Percentiles rank a stretch among this genome's conserved stretches.
phyloP scores from a whole-genome alignment of 2,329 filamentous ascomycete genomes.

The Fonsecaea monophora region DNA sequence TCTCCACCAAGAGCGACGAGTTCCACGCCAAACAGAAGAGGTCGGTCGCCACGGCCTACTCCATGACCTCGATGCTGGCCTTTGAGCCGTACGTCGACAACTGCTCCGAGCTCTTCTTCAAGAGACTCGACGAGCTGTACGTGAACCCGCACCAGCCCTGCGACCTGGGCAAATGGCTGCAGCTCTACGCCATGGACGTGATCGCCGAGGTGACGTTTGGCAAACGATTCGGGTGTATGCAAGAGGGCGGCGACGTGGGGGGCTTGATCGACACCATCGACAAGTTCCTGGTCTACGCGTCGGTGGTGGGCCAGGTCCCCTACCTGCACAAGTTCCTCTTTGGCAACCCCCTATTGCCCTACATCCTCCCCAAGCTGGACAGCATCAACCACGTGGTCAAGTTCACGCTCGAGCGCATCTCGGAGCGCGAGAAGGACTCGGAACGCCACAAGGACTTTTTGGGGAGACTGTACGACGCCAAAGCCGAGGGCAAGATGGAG shows the following conservation, averaged over 20 bases:
- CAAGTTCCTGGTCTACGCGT: slow-evolving; percentile 33
- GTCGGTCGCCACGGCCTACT: slow-evolving; percentile 52
- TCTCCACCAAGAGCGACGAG: slow-evolving; percentile 18
- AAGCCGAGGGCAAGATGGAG: slow-evolving; percentile 9
- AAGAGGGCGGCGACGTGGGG: slow-evolving; percentile 75
- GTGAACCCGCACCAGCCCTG: slow-evolving; percentile 17
- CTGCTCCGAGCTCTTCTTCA: slow-evolving; percentile 26
- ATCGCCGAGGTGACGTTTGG: slow-evolving; percentile 53
- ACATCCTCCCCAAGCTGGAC: not conserved
- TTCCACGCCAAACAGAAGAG: slow-evolving; percentile 41
- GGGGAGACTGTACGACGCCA: slow-evolving; percentile 48
- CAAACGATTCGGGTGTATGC: slow-evolving; percentile 75
- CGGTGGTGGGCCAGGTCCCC: slow-evolving; percentile 13
- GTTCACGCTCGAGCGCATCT: slow-evolving; percentile 1
- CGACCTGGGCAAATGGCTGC: slow-evolving; percentile 63
- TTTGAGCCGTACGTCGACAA: slow-evolving; percentile 58
- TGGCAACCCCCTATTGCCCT: slow-evolving; percentile 15
- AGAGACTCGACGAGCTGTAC: slow-evolving; percentile 19
- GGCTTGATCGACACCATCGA: slow-evolving; percentile 38
- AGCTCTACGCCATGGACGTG: slow-evolving; percentile 82
- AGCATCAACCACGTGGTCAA: slow-evolving; percentile 7
- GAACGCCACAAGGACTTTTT: slow-evolving; percentile 46
- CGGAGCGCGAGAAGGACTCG: slow-evolving; percentile 5
- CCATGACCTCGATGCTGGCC: slow-evolving; percentile 55
- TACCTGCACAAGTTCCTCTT: slow-evolving; percentile 17